Base-by-base conservation (phyloP, 345 rosid genomes). In the Ricinus communis region DNA sequence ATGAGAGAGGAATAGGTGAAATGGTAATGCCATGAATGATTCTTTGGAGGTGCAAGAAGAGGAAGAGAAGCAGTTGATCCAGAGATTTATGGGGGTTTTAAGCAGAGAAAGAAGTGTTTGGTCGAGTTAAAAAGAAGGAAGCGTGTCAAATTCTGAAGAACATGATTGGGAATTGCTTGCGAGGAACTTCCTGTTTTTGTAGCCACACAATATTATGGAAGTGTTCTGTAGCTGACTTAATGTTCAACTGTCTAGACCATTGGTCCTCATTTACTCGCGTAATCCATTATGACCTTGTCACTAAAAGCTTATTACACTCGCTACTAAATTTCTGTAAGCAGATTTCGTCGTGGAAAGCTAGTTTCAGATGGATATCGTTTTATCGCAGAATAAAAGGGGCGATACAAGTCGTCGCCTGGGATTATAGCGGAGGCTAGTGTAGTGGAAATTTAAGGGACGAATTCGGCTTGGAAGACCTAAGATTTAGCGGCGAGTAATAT, bases 171-270 rank as follows among this genome's bases (percentile, higher is more conserved):
- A 27, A 51, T 80, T 65, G 82, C 85, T 77, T 83, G 73, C 22
- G 15, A 64, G 70, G 63, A 57, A 43, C 51, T 38, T 66, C 78
- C 68, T 65, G 71, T 24, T 3, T 33, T 73, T 38, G 19, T 51
- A 46, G 51, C 89, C 87, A 83, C 85, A 81, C 63, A 56, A 54
- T 62, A 41, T 0, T 30, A 2, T 56, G 25, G 3, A 22, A 54
- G 22, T 53, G 16, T 53, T 1, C 30, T 31, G 1, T 30, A 28
- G 1, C 8, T 5, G 1, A 59, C n/a, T n/a, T n/a, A 14, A 18
- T 56, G 8, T 56, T 5, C 13, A 28, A 14, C 36, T 56, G 36
- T 56, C 5, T 9, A 24, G 49, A 36, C 19, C 24, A 9, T 36
- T 19, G 28, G 14, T 21, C 43, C 11, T 36, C 0, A 18, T n/a